Base-by-base conservation (phyloP, 169 alveolate species). In the Amoebophrya sp. region DNA sequence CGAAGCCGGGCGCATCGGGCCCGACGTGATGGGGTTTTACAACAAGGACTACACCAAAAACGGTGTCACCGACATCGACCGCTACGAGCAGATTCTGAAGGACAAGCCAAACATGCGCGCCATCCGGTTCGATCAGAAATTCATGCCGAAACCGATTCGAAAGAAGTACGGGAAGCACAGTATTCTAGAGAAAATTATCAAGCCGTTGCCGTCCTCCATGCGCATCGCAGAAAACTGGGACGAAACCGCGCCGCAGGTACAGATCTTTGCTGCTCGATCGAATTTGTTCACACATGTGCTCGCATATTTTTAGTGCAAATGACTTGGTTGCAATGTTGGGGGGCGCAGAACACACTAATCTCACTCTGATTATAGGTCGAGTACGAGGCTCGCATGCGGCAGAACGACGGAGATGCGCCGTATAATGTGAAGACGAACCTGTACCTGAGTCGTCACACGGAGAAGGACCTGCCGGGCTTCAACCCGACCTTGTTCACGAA, bases 161-260 rank as follows among this genome's bases (percentile, higher is more conserved):
- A 66, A 66, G 83, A 66, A 66, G 83, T 66, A 66, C 35, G 83
- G 83, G 32, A 66, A 66, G 83, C 83, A 66, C 83, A 66, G 18
- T 7, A 66, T 66, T 25, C 83, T 66, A 25, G 83, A 66, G 83
- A 66, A n/a, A 66, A 25, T n/a, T 2, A 7, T 66, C 35, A 25
- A 25, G 35, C 83, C 1, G 18, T 25, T 66, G 29, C 83, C 83
- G 10, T 7, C 83, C 1, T 7, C 32, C 83, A 66, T 66, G 83
- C 83, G 83, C 39, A 66, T 66, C 35, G 83, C 29, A 7, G 83
- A 66, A 66, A 66, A 66, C 83, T 66, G 83, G 83, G 83, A 66
- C 35, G 83, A 66, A n/a, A 66, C 83, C 29, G 83, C 83, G 29
- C 83, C 83, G 10, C 83, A 66, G 83, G 83, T 66, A 25, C n/a